Percentiles rank a stretch among this genome's conserved stretches.
Conservation (phyloP, 352 stramenopile genomes). For the Globisporangium okanoganense region DNA sequence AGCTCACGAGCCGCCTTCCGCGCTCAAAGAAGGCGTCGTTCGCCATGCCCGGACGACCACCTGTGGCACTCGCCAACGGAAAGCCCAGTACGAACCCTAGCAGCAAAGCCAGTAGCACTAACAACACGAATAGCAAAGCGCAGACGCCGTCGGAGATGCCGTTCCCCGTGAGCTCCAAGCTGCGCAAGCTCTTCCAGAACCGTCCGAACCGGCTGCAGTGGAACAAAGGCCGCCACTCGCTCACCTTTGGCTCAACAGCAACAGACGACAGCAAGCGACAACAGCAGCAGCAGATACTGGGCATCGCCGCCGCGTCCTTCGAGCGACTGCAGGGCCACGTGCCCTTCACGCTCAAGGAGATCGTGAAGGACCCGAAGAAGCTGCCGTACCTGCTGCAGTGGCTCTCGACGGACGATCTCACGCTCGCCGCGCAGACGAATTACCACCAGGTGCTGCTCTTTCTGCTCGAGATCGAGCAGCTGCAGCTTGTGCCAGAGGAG, state of each 20-base stretch:
- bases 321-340: slow-evolving; percentile 74
- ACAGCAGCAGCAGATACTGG: slow-evolving; percentile 45
- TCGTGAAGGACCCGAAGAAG: slow-evolving; percentile 85
- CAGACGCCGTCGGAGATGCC: slow-evolving; percentile 13
- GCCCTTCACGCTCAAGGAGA: slow-evolving; percentile 79
- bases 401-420: slow-evolving; percentile 51
- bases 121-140: not conserved
- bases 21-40: slow-evolving; percentile 30
- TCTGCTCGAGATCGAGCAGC: slow-evolving; percentile 78
- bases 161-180: slow-evolving; percentile 72
- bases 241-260: not conserved
- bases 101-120: not conserved
- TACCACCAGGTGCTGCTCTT: slow-evolving; percentile 86
- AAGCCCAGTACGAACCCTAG: slow-evolving; percentile 3
- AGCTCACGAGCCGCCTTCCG: slow-evolving; percentile 17
- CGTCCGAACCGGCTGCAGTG: slow-evolving; percentile 59
- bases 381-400: slow-evolving; percentile 77
- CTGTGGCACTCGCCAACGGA: not conserved
- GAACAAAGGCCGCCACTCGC: slow-evolving; percentile 22
- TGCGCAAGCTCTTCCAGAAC: slow-evolving; percentile 64
- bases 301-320: slow-evolving; percentile 55
- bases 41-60: slow-evolving; percentile 7
- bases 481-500: slow-evolving; percentile 62
- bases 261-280: slow-evolving; percentile 20
- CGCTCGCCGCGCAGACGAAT: slow-evolving; percentile 31